Conservation (phyloP, 768 basidiomycete species). For the Collybia sordida region DNA sequence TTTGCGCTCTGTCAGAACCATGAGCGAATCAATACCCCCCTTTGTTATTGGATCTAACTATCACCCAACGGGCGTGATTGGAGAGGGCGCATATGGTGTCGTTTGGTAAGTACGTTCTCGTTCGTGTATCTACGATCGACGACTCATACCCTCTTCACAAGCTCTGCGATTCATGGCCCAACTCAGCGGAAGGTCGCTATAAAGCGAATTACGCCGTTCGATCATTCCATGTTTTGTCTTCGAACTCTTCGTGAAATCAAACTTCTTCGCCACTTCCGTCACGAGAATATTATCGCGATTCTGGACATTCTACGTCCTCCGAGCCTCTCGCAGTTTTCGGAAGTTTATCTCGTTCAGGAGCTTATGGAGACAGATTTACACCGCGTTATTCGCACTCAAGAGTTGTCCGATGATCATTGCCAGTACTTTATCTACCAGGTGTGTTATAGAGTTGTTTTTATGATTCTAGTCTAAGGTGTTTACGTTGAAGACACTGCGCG, state of each 20-base stretch:
- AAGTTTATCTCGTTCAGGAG: slow-evolving; percentile 71
- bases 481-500: slow-evolving; percentile 72
- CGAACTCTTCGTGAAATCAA: slow-evolving; percentile 89
- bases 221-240: slow-evolving; percentile 91
- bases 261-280: slow-evolving; percentile 82
- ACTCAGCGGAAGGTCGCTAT: slow-evolving; percentile 89
- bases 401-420: slow-evolving; percentile 90
- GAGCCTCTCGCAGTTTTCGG: slow-evolving; percentile 75
- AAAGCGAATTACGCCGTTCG: slow-evolving; percentile 94
- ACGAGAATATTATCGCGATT: slow-evolving; percentile 92
- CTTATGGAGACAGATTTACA: slow-evolving; percentile 94
- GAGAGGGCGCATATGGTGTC: slow-evolving; percentile 94
- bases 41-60: slow-evolving; percentile 60
- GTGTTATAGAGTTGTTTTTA: slow-evolving; percentile 10
- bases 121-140: slow-evolving; percentile 3
- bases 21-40: slow-evolving; percentile 30
- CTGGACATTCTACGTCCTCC: slow-evolving; percentile 89
- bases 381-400: slow-evolving; percentile 93
- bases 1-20: slow-evolving; percentile 3
- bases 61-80: slow-evolving; percentile 79
- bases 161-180: slow-evolving; percentile 75
- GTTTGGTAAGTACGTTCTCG: slow-evolving; percentile 51
- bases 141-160: slow-evolving; percentile 22
- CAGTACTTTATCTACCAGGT: slow-evolving; percentile 99
- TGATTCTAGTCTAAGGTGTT: too few species aligned